Evolutionary conservation across 75 land plant genomes (phyloP), one percentile per base, ranked within the genome.

Genomic region (Sequoia sempervirens): DNA sequence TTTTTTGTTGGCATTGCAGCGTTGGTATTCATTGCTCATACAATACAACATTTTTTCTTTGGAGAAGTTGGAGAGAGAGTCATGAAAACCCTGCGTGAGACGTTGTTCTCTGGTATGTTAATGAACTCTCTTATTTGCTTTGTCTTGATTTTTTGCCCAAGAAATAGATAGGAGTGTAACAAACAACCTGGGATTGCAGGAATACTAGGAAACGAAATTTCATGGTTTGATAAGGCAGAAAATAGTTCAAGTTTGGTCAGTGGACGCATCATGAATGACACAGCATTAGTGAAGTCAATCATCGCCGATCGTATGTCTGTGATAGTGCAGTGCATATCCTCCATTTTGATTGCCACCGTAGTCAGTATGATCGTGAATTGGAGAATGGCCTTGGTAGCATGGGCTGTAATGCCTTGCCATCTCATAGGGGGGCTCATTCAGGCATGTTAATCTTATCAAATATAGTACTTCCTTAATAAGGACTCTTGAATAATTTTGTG

Each of bases 181-280:
- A 69, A 69, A 11, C 11, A 17, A 23, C 38, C 4, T 23, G 45
- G 11, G 40, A 79, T 88, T 85, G 79, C 90, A 93, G 95, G 80
- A 38, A 85, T 92, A 80, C 88, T 93, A 72, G 47, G 84, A 14
- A 92, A 94, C 82, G 94, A 94, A 85, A 28, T 94, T 64, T 89
- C 90, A 34, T 94, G 94, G 94, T 94, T 94, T 82, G 96, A 94
- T 45, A 79, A 82, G 28, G 87, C 90, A 43, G 91, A 93, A 82
- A 92, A 92, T 82, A 88, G 81, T 68, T 89, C 84, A 75, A 85
- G 90, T 20, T 80, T 83, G 30, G 74, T 94, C 58, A 79, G 91
- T 50, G 15, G 14, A 50, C 11, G 53, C 53, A 50, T 50, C 53
- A 50, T 50, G 14, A 50, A 50, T 50, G 14, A 50, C 53, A 50